Evolutionary conservation across 169 alveolate species (phyloP), one percentile per base, ranked within the genome.

Genomic region (Toxoplasma gondii): DNA sequence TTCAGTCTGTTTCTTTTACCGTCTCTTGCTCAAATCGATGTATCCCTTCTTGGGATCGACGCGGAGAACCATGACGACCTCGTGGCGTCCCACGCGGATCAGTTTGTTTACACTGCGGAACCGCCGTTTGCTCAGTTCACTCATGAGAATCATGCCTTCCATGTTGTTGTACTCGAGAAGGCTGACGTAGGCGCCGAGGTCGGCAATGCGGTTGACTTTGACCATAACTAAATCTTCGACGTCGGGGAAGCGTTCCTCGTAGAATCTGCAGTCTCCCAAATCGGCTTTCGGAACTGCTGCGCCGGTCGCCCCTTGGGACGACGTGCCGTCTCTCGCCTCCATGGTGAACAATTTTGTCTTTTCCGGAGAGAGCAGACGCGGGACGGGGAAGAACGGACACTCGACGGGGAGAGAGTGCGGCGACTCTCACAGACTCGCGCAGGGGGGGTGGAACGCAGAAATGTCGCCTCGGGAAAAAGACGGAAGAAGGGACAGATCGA

Each of bases 1-100:
- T n/a, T n/a, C n/a, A n/a, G n/a, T n/a, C n/a, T n/a, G n/a, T n/a
- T n/a, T n/a, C n/a, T n/a, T 88, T 24, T 88, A 92, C 95, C 96
- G 96, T 92, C 97, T 98, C 96, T 99, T 99, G 70, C 99, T 98
- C 93, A 99, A 97, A 96, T 99, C 99, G 70, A 99, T 98, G 95
- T 98, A 99, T 74, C 99, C 99, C 98, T 99, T 99, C 94, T 98
- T 98, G 88, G 98, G 95, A 97, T 99, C 99, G 22, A 98, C 99
- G 83, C 99, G 96, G 16, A 99, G 96, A 27, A 99, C 99, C 94
- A 98, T 97, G 94, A 98, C 99, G 67, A 98, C 99, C 96, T 99
- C 99, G 88, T 98, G 98, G 88, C 99, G 95, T 38, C 99, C 99
- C 49, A 97, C 98, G 83, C 97, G 94, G 91, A 98, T 94, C 41